Evolutionary conservation across 2,329 filamentous ascomycete species (phyloP).

Genomic region (Neonectria hederae): DNA sequence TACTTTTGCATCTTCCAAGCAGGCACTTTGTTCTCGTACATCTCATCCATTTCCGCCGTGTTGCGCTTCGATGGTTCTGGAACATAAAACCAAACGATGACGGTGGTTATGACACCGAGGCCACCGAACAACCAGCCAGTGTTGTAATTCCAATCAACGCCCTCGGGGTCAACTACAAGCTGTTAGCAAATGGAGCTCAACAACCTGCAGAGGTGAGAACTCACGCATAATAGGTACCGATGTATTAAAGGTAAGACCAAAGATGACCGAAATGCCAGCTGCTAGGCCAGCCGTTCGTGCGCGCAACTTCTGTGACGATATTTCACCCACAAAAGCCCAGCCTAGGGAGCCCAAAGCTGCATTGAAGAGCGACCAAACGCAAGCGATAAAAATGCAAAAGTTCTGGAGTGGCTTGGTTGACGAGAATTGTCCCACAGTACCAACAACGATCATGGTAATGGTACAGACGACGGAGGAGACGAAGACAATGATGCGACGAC

Average conservation of each 20-base stretch:
- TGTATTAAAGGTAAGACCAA: constrained; percentile 27
- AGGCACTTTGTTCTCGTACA: constrained; percentile 28
- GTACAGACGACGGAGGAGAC: constrained; percentile 16
- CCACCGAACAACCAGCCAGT: constrained; percentile 26
- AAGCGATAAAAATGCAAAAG: constrained; percentile 26
- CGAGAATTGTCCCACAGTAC: constrained; percentile 10
- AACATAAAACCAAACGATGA: constrained; percentile 25
- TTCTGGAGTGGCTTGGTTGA: constrained; percentile 14
- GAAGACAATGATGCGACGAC: constrained; percentile 23
- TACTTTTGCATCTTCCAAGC: constrained; percentile 29
- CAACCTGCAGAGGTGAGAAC: background rate
- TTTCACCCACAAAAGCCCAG: constrained; percentile 25
- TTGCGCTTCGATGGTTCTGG: constrained; percentile 27
- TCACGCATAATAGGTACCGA: constrained; percentile 26
- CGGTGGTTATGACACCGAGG: constrained; percentile 12
- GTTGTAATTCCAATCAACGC: constrained; percentile 26
- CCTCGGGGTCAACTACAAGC: constrained; percentile 21
- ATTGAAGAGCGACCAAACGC: constrained; percentile 24
- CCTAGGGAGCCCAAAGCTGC: constrained; percentile 9
- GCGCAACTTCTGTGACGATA: constrained; percentile 24
- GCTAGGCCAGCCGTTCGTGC: constrained; percentile 22
- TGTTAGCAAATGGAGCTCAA: background rate
- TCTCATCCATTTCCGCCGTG: constrained; percentile 32
- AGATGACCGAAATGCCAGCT: constrained; percentile 19
- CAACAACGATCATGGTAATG: constrained; percentile 19